Conservation (phyloP, 139 green algal genomes). For the Chlorokybus atmophyticus region DNA sequence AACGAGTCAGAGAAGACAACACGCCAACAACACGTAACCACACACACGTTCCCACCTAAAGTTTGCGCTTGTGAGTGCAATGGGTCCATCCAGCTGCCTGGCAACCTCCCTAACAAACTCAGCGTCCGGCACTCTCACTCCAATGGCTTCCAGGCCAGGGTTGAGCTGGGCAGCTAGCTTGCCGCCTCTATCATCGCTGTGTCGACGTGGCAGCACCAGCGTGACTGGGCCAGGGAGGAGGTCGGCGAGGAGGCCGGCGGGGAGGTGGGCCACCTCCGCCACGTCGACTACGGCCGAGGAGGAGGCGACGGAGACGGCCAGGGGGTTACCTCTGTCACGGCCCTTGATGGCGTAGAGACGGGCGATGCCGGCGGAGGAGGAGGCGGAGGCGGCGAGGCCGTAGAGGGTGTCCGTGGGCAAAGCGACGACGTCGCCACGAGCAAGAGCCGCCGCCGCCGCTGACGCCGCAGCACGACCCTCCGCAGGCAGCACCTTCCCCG, state of each 20-base stretch:
- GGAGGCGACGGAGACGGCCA: conserved; percentile 30
- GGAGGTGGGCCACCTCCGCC: conserved; percentile 21
- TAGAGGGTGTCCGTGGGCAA: too few species aligned
- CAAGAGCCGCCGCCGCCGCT: too few species aligned
- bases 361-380: conserved; percentile 14
- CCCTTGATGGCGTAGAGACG: conserved; percentile 30
- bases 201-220: conserved; percentile 18
- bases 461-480: too few species aligned
- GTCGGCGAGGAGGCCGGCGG: conserved; percentile 11
- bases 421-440: too few species aligned
- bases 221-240: conserved; percentile 31
- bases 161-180: conserved; percentile 14
- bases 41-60: conserved; percentile 19
- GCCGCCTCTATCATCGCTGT: too few species aligned
- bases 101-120: conserved; percentile 22
- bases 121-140: conserved; percentile 20
- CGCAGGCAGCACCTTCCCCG: too few species aligned
- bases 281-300: conserved; percentile 24
- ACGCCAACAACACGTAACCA: too few species aligned
- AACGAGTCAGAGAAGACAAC: too few species aligned
- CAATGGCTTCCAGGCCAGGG: conserved; percentile 15
- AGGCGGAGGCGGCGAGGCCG: too few species aligned
- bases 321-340: conserved; percentile 16
- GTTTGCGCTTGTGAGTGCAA: conserved; percentile 33
- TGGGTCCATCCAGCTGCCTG: conserved; percentile 3